These are phyloP conservation scores for Oxytropis ochrocephala DNA, from an alignment of 306 rosid genomes.

Conservation along the genomic window DNA sequence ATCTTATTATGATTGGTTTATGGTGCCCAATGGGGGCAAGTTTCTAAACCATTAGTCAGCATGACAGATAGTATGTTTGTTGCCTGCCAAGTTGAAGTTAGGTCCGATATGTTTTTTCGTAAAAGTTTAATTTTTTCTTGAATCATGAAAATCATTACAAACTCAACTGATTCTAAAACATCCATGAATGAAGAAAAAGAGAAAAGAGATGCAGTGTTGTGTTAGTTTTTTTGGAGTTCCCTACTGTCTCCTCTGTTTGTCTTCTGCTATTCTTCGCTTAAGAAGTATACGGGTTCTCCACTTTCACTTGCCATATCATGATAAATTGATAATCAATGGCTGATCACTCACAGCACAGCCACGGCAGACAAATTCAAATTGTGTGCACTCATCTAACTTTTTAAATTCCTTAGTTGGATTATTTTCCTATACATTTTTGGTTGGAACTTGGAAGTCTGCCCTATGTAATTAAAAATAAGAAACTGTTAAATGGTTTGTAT, in stretches of 20 bases:
- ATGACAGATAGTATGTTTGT: not conserved
- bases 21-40: not conserved
- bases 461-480: not conserved
- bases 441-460: not conserved
- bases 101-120: not conserved
- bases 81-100: not conserved
- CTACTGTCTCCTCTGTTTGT: not conserved
- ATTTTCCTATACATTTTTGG: not conserved
- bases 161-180: not conserved
- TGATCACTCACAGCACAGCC: not conserved
- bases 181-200: not conserved
- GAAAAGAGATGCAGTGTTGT: not conserved
- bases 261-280: not conserved
- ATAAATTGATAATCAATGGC: not conserved
- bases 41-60: conserved; percentile 1
- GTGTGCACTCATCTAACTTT: not conserved
- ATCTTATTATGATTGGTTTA: not conserved
- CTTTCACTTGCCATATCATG: not conserved
- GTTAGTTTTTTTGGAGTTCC: not conserved
- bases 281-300: not conserved
- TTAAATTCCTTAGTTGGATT: not conserved
- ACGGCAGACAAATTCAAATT: not conserved
- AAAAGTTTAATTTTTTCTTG: not conserved
- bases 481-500: not conserved
- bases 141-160: not conserved